A percentile compares a stretch with the other conserved stretches of the same genome.
phyloP scores from a whole-genome alignment of 202 grass and related monocot genomes.

The Cymbopogon flexuosus region DNA sequence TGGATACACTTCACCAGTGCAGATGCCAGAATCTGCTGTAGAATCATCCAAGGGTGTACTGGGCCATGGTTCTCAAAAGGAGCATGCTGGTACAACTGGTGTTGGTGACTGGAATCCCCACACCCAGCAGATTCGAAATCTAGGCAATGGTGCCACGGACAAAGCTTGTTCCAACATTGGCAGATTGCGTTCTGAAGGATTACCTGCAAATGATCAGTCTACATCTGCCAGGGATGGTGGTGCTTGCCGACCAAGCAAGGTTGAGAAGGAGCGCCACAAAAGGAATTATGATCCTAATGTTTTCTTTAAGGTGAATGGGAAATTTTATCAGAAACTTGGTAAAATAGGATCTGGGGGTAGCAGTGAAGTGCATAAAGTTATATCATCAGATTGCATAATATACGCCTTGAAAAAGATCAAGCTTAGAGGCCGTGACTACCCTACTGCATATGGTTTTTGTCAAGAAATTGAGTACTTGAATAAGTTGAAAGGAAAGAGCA shows the following conservation, averaged over 20 bases:
- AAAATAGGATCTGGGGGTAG: slow-evolving; percentile 97
- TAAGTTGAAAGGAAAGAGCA: slow-evolving; percentile 78
- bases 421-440: slow-evolving; percentile 84
- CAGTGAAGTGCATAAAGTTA: slow-evolving; percentile 97
- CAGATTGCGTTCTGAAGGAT: slow-evolving; percentile 33
- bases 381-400: slow-evolving; percentile 74
- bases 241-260: slow-evolving; percentile 36
- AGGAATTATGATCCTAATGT: slow-evolving; percentile 72
- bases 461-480: slow-evolving; percentile 95
- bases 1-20: slow-evolving; percentile 38
- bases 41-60: slow-evolving; percentile 39
- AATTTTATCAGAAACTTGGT: slow-evolving; percentile 92
- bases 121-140: slow-evolving; percentile 34
- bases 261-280: slow-evolving; percentile 60
- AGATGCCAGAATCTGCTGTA: slow-evolving; percentile 45
- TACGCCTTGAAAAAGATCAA: slow-evolving; percentile 96
- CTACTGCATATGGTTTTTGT: slow-evolving; percentile 83
- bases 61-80: slow-evolving; percentile 32
- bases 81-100: slow-evolving; percentile 19
- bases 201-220: slow-evolving; percentile 39
- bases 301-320: slow-evolving; percentile 90
- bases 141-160: slow-evolving; percentile 13
- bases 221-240: slow-evolving; percentile 40
- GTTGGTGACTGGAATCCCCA: slow-evolving; percentile 40
- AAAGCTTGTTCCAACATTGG: slow-evolving; percentile 26